Evolutionary conservation across 1,284 basidiomycete species (phyloP).

Genomic region (Papiliotrema laurentii): DNA sequence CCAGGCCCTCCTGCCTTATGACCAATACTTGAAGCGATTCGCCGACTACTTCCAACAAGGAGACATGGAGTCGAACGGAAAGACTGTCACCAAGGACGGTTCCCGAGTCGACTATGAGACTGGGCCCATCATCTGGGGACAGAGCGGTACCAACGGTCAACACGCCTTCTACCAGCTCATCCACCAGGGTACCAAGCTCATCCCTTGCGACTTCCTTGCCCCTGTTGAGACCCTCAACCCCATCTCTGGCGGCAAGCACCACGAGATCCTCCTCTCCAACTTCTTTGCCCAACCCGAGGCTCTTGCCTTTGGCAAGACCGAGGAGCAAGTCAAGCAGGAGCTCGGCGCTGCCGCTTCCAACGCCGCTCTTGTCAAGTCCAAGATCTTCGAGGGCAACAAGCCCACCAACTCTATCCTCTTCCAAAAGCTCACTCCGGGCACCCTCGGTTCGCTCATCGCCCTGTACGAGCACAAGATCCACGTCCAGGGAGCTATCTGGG

Average conservation of each 20-base stretch:
- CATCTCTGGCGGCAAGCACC: constrained; percentile 79
- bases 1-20: constrained; percentile 91
- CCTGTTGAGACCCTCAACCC: constrained; percentile 93
- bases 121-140: constrained; percentile 99
- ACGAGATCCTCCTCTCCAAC: constrained; percentile 95
- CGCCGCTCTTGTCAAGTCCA: constrained; percentile 85
- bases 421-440: constrained; percentile 83
- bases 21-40: constrained; percentile 98
- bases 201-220: constrained; percentile 89
- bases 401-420: constrained; percentile 97
- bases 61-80: constrained; percentile 99
- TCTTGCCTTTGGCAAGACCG: constrained; percentile 94
- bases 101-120: constrained; percentile 93
- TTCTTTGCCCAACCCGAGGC: constrained; percentile 98
- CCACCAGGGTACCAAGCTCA: constrained; percentile 89
- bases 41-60: constrained; percentile 99
- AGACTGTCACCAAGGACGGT: constrained; percentile 90
- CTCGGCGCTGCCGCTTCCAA: constrained; percentile 65
- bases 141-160: constrained; percentile 95
- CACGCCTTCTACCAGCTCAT: constrained; percentile 99
- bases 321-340: constrained; percentile 80
- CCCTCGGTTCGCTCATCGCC: constrained; percentile 61
- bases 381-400: constrained; percentile 96
- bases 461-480: constrained; percentile 93
- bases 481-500: constrained; percentile 94